phyloP scores from a whole-genome alignment of 371 early-diverging fungal species.

The Smittium mucronatum region DNA sequence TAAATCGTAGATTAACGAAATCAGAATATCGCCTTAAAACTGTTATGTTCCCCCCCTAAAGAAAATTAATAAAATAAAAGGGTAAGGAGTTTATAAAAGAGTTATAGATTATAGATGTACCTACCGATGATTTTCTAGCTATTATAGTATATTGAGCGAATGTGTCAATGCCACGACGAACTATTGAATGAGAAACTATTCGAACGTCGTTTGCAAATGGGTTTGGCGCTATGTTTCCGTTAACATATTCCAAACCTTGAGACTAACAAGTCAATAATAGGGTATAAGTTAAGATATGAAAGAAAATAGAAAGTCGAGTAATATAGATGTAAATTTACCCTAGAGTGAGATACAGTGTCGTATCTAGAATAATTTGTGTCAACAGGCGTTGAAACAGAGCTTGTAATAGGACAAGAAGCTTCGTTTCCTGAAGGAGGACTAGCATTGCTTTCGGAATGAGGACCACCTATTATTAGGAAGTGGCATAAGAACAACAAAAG shows the following conservation, averaged over 20 bases:
- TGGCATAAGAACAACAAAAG: too few species aligned
- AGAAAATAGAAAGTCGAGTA: too few species aligned
- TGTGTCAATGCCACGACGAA: neutral
- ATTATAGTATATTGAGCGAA: neutral
- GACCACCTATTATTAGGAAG: too few species aligned
- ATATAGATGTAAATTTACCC: too few species aligned
- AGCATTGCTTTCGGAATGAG: neutral
- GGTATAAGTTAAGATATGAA: too few species aligned
- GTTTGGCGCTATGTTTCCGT: neutral
- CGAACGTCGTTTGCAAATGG: constrained; percentile 8
- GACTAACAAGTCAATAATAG: too few species aligned
- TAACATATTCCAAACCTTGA: constrained; percentile 6
- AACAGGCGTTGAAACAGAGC: neutral
- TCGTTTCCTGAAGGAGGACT: neutral
- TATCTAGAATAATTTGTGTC: neutral
- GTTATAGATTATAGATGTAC: neutral
- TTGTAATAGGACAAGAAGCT: neutral
- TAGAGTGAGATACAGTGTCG: neutral
- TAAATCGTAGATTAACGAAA: constrained; percentile 3
- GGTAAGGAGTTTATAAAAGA: neutral
- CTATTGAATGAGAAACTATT: constrained; percentile 6
- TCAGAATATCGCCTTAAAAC: constrained; percentile 2
- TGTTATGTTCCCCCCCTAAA: constrained; percentile 4
- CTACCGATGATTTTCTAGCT: neutral
- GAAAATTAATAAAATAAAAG: neutral